These are phyloP conservation scores for Knoxdaviesia proteae DNA, from an alignment of 2,329 filamentous ascomycete genomes.

Conservation along the genomic window DNA sequence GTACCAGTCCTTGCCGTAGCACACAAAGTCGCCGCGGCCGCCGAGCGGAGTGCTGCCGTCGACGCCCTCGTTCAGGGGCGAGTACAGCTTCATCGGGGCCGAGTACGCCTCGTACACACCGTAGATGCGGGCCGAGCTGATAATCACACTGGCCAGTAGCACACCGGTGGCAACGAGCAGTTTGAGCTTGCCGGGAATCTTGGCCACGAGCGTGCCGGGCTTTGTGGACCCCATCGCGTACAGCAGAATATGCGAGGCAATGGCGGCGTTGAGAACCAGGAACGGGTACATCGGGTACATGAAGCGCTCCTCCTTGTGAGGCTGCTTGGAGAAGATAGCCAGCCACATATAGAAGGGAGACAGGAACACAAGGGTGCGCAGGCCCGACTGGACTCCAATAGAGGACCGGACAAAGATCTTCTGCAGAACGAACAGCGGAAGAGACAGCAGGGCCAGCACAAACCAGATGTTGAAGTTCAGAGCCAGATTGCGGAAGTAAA, in stretches of 20 bases:
- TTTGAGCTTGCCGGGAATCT: constrained; percentile 57
- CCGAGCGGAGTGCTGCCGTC: constrained; percentile 28
- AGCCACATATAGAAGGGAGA: constrained; percentile 90
- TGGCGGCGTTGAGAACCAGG: constrained; percentile 68
- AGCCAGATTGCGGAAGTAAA: constrained; percentile 76
- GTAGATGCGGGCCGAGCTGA: constrained; percentile 51
- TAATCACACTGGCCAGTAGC: constrained; percentile 40
- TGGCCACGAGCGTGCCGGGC: constrained; percentile 43
- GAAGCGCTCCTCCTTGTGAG: constrained; percentile 95
- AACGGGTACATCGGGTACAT: constrained; percentile 96
- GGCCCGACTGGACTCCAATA: constrained; percentile 43
- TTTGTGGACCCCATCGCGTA: constrained; percentile 51
- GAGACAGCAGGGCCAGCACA: constrained; percentile 49
- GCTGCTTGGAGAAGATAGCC: constrained; percentile 71
- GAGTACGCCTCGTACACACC: constrained; percentile 67
- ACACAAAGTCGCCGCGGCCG: constrained; percentile 47
- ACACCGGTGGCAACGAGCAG: constrained; percentile 37
- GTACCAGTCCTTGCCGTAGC: constrained; percentile 95
- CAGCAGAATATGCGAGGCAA: constrained; percentile 64
- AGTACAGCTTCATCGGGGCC: constrained; percentile 55
- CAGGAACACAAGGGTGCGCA: constrained; percentile 60
- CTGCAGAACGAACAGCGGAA: constrained; percentile 59
- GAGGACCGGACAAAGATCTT: constrained; percentile 40
- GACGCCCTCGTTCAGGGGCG: constrained; percentile 37
- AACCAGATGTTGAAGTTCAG: constrained; percentile 97